Evolutionary conservation across 2,329 filamentous ascomycete genomes (phyloP).

Genomic region (Exophiala oligosperma): DNA sequence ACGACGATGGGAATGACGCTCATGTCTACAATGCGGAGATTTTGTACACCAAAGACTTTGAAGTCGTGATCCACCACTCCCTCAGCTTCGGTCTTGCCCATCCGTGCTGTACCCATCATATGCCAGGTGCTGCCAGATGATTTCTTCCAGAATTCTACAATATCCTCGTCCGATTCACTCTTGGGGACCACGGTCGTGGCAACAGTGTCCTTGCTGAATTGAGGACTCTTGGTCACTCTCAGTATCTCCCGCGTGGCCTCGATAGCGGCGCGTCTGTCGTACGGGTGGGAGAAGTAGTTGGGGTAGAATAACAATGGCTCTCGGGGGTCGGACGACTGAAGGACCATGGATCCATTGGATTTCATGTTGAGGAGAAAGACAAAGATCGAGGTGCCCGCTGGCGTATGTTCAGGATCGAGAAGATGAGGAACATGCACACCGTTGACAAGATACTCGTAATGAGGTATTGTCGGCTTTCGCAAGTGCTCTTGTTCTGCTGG

Average conservation of each 20-base stretch:
- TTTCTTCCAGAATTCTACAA: slow-evolving; percentile 49
- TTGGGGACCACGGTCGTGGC: slow-evolving; percentile 45
- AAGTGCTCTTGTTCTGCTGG: slow-evolving; percentile 46
- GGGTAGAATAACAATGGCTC: slow-evolving; percentile 56
- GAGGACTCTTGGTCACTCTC: slow-evolving; percentile 44
- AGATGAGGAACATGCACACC: slow-evolving; percentile 22
- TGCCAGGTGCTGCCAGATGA: slow-evolving; percentile 53
- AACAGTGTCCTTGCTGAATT: slow-evolving; percentile 48
- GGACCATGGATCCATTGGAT: slow-evolving; percentile 51
- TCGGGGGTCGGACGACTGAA: slow-evolving; percentile 54
- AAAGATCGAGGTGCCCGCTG: slow-evolving; percentile 41
- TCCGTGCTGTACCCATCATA: slow-evolving; percentile 58
- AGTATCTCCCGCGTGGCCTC: slow-evolving; percentile 50
- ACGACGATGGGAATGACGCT: slow-evolving; percentile 43
- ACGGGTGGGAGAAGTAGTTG: slow-evolving; percentile 54
- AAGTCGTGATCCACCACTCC: slow-evolving; percentile 51
- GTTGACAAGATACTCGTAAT: slow-evolving; percentile 52
- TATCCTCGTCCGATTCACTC: slow-evolving; percentile 55
- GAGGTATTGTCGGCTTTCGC: slow-evolving; percentile 53
- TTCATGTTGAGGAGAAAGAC: slow-evolving; percentile 58
- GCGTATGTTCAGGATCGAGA: slow-evolving; percentile 26
- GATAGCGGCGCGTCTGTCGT: slow-evolving; percentile 54
- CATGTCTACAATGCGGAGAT: slow-evolving; percentile 45
- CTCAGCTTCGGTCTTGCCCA: slow-evolving; percentile 51
- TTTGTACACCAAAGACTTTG: slow-evolving; percentile 39